These are phyloP conservation scores for Pholiota microspora DNA, from an alignment of 768 basidiomycete species.

Conservation along the genomic window DNA sequence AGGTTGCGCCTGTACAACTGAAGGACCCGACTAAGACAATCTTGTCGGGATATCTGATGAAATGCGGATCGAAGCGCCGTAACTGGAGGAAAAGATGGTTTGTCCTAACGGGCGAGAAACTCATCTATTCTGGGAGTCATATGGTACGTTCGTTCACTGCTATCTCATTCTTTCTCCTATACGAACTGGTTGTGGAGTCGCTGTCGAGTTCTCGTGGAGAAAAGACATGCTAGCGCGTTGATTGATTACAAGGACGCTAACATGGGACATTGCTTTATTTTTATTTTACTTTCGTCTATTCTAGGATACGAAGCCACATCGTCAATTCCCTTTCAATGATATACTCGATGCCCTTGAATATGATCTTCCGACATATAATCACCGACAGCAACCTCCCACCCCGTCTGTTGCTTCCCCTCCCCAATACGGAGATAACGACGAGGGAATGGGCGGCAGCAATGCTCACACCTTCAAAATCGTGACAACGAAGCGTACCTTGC, in stretches of 20 bases:
- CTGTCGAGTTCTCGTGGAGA: neutral
- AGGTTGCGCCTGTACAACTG: constrained; percentile 27
- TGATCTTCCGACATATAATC: constrained; percentile 48
- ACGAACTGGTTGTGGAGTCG: neutral
- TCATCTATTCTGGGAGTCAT: constrained; percentile 89
- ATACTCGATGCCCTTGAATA: constrained; percentile 93
- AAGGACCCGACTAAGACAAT: constrained; percentile 77
- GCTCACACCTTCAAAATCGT: constrained; percentile 91
- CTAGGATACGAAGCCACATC: constrained; percentile 88
- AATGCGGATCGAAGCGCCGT: constrained; percentile 89
- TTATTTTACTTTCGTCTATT: constrained; percentile 3
- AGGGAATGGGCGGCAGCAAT: constrained; percentile 40
- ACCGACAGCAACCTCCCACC: constrained; percentile 46
- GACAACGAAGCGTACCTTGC: constrained; percentile 85
- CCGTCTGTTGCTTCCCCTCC: constrained; percentile 33
- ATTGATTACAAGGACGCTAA: neutral
- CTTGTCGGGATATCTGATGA: constrained; percentile 91
- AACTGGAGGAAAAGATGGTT: constrained; percentile 99
- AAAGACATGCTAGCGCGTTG: neutral
- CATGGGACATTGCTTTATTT: neutral
- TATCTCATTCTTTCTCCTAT: constrained; percentile 4
- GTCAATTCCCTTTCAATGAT: constrained; percentile 78
- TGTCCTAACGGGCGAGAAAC: constrained; percentile 81
- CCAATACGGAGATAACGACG: constrained; percentile 34
- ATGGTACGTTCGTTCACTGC: constrained; percentile 68